Conservation (phyloP, 2,329 filamentous ascomycete genomes). For the Zymoseptoria crescenta region DNA sequence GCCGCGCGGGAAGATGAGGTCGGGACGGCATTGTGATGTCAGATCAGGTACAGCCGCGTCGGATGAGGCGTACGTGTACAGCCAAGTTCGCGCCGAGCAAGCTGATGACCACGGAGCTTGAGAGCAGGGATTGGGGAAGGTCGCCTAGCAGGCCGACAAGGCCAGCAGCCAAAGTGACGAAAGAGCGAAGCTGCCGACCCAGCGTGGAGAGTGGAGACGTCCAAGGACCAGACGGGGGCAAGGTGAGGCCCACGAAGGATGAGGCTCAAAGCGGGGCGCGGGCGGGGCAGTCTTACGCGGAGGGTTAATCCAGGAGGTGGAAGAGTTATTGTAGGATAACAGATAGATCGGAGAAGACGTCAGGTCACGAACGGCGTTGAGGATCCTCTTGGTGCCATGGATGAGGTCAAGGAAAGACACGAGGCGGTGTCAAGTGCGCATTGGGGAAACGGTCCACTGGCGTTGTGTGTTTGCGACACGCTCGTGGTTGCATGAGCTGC, state of each 20-base stretch:
- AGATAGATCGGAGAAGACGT: not conserved
- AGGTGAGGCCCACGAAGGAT: not conserved
- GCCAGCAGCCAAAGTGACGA: not conserved
- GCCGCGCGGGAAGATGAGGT: constrained; percentile 25
- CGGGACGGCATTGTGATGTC: constrained; percentile 21
- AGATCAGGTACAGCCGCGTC: not conserved
- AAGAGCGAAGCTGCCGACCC: not conserved
- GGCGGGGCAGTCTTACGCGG: not conserved
- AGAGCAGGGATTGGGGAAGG: not conserved
- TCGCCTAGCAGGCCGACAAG: not conserved
- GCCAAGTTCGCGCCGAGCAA: not conserved
- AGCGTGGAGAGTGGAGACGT: not conserved
- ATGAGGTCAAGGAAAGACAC: not conserved
- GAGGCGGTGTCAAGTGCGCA: no score
- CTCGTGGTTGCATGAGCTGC: not conserved
- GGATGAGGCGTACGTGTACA: not conserved
- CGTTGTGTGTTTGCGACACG: not conserved
- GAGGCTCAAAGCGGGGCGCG: not conserved
- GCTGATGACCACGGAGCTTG: not conserved
- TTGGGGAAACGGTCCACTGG: not conserved
- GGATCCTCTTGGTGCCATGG: no score
- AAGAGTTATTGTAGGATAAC: not conserved
- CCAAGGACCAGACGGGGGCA: not conserved
- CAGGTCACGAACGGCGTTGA: not conserved
- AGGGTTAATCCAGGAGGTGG: not conserved